phyloP scores from a whole-genome alignment of 2,329 filamentous ascomycete genomes.

The Myriosclerotinia duriaeana region DNA sequence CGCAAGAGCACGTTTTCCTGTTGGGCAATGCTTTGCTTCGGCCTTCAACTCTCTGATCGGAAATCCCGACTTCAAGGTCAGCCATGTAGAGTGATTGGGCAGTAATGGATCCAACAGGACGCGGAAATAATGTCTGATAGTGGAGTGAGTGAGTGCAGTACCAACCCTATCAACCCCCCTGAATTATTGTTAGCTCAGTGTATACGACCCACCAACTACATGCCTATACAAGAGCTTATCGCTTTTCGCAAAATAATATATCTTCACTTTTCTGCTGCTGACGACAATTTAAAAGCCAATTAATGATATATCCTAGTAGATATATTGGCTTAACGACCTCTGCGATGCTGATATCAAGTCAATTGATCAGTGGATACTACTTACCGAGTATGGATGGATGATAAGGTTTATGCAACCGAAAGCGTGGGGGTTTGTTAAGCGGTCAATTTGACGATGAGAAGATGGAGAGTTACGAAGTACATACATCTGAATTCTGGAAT shows the following conservation, averaged over 20 bases:
- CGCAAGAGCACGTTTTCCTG: background rate
- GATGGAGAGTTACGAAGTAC: background rate
- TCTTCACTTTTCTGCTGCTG: no score
- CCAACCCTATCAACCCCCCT: no score
- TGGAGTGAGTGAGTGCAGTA: background rate
- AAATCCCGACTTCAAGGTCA: background rate
- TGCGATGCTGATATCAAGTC: no score
- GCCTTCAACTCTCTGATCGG: background rate
- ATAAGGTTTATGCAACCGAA: background rate
- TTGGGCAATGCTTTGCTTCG: background rate
- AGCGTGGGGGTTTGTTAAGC: constrained; percentile 10
- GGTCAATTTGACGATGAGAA: constrained; percentile 1
- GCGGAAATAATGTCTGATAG: constrained; percentile 12
- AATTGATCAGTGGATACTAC: no score
- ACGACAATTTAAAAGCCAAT: no score
- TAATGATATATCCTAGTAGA: no score
- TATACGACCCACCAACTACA: no score
- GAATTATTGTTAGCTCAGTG: no score
- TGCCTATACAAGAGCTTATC: no score
- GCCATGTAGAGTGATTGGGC: constrained; percentile 12
- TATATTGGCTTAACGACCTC: no score
- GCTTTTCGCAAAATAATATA: no score
- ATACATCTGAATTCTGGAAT: background rate
- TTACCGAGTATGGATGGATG: background rate
- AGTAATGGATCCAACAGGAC: background rate